A percentile compares a stretch with the other conserved stretches of the same genome.
These are phyloP conservation scores for Aspergillus udagawae DNA, from an alignment of 2,329 filamentous ascomycete species.

Conservation along the genomic window DNA sequence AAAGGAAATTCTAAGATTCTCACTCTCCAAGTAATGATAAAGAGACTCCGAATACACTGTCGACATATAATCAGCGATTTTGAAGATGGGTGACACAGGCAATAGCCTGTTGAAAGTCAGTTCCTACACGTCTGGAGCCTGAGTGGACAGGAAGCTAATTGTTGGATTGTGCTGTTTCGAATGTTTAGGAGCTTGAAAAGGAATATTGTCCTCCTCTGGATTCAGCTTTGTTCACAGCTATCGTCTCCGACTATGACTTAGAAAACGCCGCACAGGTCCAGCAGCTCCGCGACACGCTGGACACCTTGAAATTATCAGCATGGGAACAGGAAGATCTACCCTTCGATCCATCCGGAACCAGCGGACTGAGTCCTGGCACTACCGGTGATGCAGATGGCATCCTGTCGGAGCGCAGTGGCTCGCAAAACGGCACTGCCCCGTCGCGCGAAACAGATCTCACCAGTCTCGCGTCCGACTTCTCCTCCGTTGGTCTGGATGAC, in stretches of 20 bases:
- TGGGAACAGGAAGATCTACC: conserved; percentile 64
- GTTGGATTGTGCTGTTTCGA: neutral
- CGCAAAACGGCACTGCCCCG: conserved; percentile 28
- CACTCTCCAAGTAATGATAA: conserved; percentile 1
- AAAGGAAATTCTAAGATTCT: neutral
- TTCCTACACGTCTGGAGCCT: neutral
- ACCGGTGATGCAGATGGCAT: conserved; percentile 20
- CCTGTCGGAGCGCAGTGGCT: conserved; percentile 24
- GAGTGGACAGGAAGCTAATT: neutral
- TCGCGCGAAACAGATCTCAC: conserved; percentile 50
- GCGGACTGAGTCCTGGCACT: conserved; percentile 37
- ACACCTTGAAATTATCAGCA: conserved; percentile 63
- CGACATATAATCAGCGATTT: conserved; percentile 6
- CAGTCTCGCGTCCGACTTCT: conserved; percentile 46
- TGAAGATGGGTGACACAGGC: conserved; percentile 8
- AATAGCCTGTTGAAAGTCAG: conserved; percentile 7
- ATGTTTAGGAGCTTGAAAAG: conserved; percentile 49
- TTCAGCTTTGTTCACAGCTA: conserved; percentile 70
- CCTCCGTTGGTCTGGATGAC: conserved; percentile 31
- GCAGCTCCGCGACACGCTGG: conserved; percentile 56
- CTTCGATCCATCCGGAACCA: conserved; percentile 74
- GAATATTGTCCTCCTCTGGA: conserved; percentile 74
- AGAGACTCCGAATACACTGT: neutral
- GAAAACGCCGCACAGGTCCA: conserved; percentile 48
- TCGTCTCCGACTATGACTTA: conserved; percentile 70